phyloP scores from a whole-genome alignment of 768 basidiomycete genomes.

The Suillus occidentalis region DNA sequence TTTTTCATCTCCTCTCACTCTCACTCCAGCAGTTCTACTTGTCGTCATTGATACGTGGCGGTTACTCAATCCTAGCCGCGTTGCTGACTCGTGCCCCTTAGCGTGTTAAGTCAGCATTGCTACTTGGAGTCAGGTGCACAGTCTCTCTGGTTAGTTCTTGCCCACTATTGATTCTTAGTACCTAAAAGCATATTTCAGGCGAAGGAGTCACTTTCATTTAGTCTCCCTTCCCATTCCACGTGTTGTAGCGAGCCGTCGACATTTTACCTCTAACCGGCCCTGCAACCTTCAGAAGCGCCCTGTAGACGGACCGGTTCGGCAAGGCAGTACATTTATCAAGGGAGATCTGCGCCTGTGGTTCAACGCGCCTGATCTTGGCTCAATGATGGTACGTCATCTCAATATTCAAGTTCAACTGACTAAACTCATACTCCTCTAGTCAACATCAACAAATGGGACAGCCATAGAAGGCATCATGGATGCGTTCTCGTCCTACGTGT shows the following conservation, averaged over 20 bases:
- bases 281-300: not conserved
- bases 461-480: not conserved
- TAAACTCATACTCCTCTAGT: not conserved
- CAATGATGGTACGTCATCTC: not conserved
- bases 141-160: not conserved
- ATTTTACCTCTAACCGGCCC: not conserved
- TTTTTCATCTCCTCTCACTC: not conserved
- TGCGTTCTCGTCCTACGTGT: conserved; percentile 10
- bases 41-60: not conserved
- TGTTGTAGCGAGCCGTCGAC: not conserved
- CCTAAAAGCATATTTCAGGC: not conserved
- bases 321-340: not conserved
- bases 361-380: not conserved
- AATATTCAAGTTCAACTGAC: not conserved
- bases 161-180: not conserved
- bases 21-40: not conserved
- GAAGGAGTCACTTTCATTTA: not conserved
- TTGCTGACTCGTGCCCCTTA: not conserved
- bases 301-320: not conserved
- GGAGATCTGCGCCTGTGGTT: not conserved
- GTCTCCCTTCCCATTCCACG: not conserved
- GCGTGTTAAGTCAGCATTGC: not conserved
- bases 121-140: not conserved
- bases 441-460: not conserved
- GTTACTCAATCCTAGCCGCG: not conserved